Conservation (phyloP, 2,329 filamentous ascomycete species). For the Xylaria sp. region DNA sequence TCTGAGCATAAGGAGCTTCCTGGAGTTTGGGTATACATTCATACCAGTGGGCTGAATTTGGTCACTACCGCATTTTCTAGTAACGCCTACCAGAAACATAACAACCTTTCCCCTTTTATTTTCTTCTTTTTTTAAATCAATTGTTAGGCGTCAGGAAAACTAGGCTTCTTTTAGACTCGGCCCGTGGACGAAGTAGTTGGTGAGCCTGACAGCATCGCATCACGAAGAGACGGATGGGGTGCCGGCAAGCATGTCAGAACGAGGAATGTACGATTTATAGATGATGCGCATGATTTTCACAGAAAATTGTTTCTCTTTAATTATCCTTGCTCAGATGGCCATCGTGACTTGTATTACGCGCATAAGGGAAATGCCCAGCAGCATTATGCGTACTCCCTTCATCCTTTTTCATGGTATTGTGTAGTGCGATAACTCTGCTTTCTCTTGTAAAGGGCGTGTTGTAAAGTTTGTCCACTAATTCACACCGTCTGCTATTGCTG, state of each 20-base stretch:
- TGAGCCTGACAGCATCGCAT: neutral
- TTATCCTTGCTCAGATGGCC: neutral
- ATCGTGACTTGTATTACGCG: neutral
- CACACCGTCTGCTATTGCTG: no score
- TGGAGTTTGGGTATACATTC: conserved; percentile 10
- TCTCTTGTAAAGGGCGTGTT: neutral
- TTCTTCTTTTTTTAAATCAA: conserved; percentile 1
- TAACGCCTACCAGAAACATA: neutral
- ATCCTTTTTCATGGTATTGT: neutral
- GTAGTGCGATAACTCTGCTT: neutral
- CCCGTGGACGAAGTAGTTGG: conserved; percentile 10
- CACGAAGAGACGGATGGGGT: conserved; percentile 3
- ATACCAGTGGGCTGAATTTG: neutral
- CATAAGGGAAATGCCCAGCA: neutral
- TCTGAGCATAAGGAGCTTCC: neutral
- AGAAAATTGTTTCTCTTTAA: neutral
- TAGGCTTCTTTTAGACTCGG: conserved; percentile 22
- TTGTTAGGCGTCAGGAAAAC: conserved; percentile 11
- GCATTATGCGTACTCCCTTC: no score
- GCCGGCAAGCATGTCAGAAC: conserved; percentile 6
- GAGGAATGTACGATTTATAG: conserved; percentile 18
- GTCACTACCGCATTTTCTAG: neutral
- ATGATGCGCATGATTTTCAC: conserved; percentile 6
- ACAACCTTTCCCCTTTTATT: neutral
- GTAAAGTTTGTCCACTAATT: neutral